These are phyloP conservation scores for Diaporthe aspalathi DNA, from an alignment of 2,329 filamentous ascomycete genomes.

Conservation along the genomic window DNA sequence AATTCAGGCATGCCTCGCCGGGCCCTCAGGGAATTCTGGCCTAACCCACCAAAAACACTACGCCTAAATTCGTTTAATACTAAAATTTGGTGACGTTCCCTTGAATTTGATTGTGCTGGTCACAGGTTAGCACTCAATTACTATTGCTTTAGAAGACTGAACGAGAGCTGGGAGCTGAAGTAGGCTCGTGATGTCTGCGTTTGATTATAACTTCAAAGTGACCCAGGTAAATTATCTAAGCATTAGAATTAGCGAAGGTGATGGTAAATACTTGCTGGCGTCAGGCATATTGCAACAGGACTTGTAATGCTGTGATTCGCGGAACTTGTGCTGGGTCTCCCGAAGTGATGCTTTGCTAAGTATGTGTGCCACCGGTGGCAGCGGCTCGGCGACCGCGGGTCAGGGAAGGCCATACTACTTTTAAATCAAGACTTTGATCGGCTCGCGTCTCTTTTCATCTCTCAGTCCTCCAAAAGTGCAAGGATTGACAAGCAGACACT, in stretches of 20 bases:
- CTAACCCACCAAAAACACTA: background rate
- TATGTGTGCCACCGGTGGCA: background rate
- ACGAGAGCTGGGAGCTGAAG: background rate
- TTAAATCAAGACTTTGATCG: conserved; percentile 38
- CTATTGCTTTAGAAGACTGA: background rate
- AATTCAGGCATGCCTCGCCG: background rate
- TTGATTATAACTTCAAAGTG: conserved; percentile 2
- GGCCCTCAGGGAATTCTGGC: background rate
- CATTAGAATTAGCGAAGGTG: background rate
- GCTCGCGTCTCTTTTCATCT: conserved; percentile 39
- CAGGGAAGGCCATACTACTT: background rate
- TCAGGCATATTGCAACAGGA: background rate
- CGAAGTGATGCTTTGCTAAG: conserved; percentile 1
- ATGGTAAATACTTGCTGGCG: background rate
- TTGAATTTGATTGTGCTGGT: background rate
- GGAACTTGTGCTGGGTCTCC: background rate
- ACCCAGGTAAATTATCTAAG: background rate
- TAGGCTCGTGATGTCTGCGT: background rate
- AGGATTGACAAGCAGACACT: conserved; percentile 41
- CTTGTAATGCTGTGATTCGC: background rate
- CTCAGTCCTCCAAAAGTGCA: conserved; percentile 40
- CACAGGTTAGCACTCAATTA: conserved; percentile 5
- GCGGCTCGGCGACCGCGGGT: conserved; percentile 4
- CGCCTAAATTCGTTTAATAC: background rate
- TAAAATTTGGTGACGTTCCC: background rate